phyloP scores from a whole-genome alignment of 805 yeast genomes.

The Pichia ethanolica region DNA sequence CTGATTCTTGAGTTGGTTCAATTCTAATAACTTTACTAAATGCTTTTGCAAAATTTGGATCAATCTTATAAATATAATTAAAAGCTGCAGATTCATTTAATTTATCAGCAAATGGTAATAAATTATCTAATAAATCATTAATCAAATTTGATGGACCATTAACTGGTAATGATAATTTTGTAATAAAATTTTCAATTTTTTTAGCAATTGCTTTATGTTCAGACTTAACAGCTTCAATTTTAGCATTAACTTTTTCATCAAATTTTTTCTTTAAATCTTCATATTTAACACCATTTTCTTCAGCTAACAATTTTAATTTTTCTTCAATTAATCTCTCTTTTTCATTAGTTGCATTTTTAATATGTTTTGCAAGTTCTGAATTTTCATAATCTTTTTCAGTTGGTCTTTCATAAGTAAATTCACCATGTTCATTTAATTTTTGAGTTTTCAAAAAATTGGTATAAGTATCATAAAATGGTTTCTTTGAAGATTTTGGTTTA shows the following conservation, averaged over 20 bases:
- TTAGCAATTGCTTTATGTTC: constrained; percentile 8
- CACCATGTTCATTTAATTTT: constrained; percentile 21
- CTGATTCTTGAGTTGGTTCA: constrained; percentile 12
- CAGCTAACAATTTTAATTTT: constrained; percentile 20
- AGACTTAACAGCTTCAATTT: constrained; percentile 5
- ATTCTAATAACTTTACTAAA: constrained; percentile 10
- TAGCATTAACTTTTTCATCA: constrained; percentile 16
- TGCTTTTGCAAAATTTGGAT: constrained; percentile 18
- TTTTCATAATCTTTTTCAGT: constrained; percentile 17
- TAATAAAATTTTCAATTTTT: constrained; percentile 14
- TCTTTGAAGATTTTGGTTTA: not conserved
- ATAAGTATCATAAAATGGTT: constrained; percentile 10
- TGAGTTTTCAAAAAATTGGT: constrained; percentile 7
- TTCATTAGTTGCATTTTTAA: constrained; percentile 14
- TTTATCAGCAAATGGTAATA: constrained; percentile 14
- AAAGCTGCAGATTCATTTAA: constrained; percentile 17
- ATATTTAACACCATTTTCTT: constrained; percentile 13
- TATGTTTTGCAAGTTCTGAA: constrained; percentile 17
- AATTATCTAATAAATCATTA: constrained; percentile 15
- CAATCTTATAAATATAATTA: constrained; percentile 14
- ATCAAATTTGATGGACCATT: constrained; percentile 11
- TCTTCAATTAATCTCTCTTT: constrained; percentile 19
- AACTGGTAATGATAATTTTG: constrained; percentile 10
- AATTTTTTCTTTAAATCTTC: constrained; percentile 17
- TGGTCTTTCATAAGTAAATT: constrained; percentile 15